phyloP scores from a whole-genome alignment of 2,329 filamentous ascomycete genomes.

The Sarocladium strictum region DNA sequence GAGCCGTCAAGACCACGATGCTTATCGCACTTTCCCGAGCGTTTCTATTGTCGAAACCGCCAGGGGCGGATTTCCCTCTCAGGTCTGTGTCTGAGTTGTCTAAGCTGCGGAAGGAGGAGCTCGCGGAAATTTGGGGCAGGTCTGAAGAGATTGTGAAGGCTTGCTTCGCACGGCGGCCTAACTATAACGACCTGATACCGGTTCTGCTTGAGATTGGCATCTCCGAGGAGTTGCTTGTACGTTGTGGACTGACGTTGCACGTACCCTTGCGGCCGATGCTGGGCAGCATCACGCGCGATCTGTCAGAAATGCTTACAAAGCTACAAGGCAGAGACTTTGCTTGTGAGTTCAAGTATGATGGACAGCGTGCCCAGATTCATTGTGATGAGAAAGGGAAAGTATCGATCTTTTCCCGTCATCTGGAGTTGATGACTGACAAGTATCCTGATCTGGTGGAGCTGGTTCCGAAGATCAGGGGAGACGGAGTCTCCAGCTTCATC shows the following conservation, averaged over 20 bases:
- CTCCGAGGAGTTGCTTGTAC: conserved; percentile 68
- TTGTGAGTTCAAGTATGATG: conserved; percentile 97
- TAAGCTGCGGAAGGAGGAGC: conserved; percentile 73
- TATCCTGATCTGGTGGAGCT: conserved; percentile 90
- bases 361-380: conserved; percentile 91
- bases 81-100: conserved; percentile 49
- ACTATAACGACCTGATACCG: conserved; percentile 88
- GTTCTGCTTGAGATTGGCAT: conserved; percentile 78
- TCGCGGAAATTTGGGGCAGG: conserved; percentile 66
- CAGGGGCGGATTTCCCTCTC: conserved; percentile 53
- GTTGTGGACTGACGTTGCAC: conserved; percentile 77
- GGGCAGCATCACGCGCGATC: conserved; percentile 86
- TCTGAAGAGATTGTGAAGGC: conserved; percentile 89
- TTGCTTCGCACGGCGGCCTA: conserved; percentile 82
- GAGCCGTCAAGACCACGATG: conserved; percentile 97
- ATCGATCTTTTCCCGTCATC: conserved; percentile 87
- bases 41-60: conserved; percentile 72
- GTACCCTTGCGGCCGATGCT: conserved; percentile 90
- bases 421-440: conserved; percentile 97
- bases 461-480: conserved; percentile 78
- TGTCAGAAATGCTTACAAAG: conserved; percentile 90
- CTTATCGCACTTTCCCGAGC: conserved; percentile 88
- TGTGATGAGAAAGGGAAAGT: conserved; percentile 81
- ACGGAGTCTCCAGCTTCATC: conserved; percentile 85
- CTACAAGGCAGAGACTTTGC: conserved; percentile 83